Percentiles rank a stretch among this genome's conserved stretches.
Conservation (phyloP, 2,329 filamentous ascomycete species). For the Lachnellula suecica region DNA sequence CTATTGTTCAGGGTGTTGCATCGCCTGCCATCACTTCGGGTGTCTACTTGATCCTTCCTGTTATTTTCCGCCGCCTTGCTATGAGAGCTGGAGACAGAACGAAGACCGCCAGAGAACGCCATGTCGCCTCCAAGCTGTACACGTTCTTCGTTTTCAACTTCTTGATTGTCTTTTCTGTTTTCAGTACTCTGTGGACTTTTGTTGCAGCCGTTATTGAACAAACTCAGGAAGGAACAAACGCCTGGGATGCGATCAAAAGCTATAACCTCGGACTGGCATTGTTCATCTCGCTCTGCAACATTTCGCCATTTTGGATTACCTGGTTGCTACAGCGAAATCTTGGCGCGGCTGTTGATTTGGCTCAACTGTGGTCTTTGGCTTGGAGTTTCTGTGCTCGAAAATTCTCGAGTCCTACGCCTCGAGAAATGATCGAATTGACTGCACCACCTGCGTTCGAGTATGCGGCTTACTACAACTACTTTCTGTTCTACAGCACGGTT, state of each 20-base stretch:
- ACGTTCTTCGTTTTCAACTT: constrained; percentile 99
- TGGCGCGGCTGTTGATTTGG: constrained; percentile 90
- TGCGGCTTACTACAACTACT: constrained; percentile 97
- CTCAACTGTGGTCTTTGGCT: constrained; percentile 81
- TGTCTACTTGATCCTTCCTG: constrained; percentile 83
- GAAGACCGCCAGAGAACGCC: constrained; percentile 87
- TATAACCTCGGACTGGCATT: constrained; percentile 60
- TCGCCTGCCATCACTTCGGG: constrained; percentile 85
- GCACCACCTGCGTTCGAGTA: constrained; percentile 94
- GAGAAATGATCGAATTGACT: constrained; percentile 88
- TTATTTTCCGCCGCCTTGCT: constrained; percentile 85
- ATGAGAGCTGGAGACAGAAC: constrained; percentile 83
- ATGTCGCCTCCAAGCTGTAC: constrained; percentile 88
- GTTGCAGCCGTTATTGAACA: constrained; percentile 62
- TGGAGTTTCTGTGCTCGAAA: constrained; percentile 83
- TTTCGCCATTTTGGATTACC: constrained; percentile 91
- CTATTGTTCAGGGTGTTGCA: constrained; percentile 86
- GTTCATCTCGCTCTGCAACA: constrained; percentile 73
- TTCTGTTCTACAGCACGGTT: constrained; percentile 90
- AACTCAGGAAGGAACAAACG: constrained; percentile 53
- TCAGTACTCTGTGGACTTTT: constrained; percentile 78
- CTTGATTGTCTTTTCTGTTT: constrained; percentile 88
- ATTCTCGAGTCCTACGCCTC: constrained; percentile 83
- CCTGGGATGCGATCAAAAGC: constrained; percentile 69
- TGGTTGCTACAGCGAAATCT: constrained; percentile 92